Conservation (phyloP, 371 early-diverging fungal genomes). For the Mycotypha africana region DNA sequence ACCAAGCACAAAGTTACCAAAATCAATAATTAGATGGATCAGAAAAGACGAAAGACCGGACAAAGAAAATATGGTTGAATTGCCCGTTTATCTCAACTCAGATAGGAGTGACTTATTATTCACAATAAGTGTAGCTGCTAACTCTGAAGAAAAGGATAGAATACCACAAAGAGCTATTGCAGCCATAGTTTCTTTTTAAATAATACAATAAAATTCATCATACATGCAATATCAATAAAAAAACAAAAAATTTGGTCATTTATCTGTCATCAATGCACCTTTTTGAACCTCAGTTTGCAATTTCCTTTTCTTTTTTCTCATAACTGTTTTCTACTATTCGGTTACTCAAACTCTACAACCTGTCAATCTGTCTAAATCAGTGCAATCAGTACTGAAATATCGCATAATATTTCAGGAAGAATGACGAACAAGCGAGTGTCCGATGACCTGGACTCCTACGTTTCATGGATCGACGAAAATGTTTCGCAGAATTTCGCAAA, state of each 20-base stretch:
- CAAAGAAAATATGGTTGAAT: slow-evolving; percentile 18
- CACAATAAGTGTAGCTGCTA: slow-evolving; percentile 46
- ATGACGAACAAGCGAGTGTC: too few species aligned
- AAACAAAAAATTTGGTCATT: too few species aligned
- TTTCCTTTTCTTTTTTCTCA: background rate
- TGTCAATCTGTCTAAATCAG: too few species aligned
- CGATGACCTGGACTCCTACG: too few species aligned
- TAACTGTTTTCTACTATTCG: background rate
- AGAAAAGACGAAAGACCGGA: slow-evolving; percentile 15
- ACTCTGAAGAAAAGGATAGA: slow-evolving; percentile 32
- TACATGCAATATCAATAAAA: background rate
- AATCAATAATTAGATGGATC: slow-evolving; percentile 49
- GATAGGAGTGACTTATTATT: slow-evolving; percentile 79
- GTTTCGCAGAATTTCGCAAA: too few species aligned
- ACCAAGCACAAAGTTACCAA: slow-evolving; percentile 36
- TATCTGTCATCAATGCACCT: too few species aligned
- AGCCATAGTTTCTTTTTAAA: slow-evolving; percentile 48
- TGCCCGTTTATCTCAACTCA: slow-evolving; percentile 85
- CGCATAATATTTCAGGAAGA: too few species aligned
- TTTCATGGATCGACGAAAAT: too few species aligned
- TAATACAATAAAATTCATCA: background rate
- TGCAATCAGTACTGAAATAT: too few species aligned
- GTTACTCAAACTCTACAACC: too few species aligned
- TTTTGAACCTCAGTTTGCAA: too few species aligned
- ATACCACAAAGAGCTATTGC: slow-evolving; percentile 79